Base-by-base conservation (phyloP, 2,329 filamentous ascomycete species). In the Arthrobotrys iridis region DNA sequence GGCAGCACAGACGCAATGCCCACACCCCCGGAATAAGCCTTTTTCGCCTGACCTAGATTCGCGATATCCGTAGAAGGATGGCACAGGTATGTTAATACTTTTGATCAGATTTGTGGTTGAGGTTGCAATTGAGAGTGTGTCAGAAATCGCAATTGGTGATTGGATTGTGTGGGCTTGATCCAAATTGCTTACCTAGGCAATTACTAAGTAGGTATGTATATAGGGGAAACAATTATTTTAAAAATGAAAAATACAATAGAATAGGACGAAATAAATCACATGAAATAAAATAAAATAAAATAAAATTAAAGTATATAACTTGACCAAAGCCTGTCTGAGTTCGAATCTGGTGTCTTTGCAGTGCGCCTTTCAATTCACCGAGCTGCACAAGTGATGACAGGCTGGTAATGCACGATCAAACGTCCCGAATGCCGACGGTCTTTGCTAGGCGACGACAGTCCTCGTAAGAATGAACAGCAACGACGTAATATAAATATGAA, bases 11-110 rank as follows among this genome's bases (percentile, higher is more conserved):
- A 33, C 18, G 33, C 5, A 28, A 50, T 18, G 13, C 3, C 50
- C n/a, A n/a, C n/a, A n/a, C n/a, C n/a, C n/a, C n/a, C 55, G 43
- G 66, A 63, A 55, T 10, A 71, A 71, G 66, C 57, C 57, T 57
- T 63, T 50, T 26, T 55, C 28, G 33, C 41, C 35, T 30, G 58
- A 50, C 59, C 43, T 28, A 52, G 60, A 73, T 67, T 74, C 70
- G 62, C 70, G 70, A 74, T 67, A n/a, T 46, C 20, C 8, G 33
- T 11, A 18, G 45, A 28, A n/a, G n/a, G 15, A 43, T 43, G 11
- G 1, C 45, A 48, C 20, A 26, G 15, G 24, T 20, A n/a, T 20
- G 15, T 45, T 41, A 15, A 30, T 22, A 30, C 50, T 10, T 15
- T 57, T 35, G 59, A 35, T 63, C 59, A 40, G 24, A 55, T 41